Evolutionary conservation across 2,329 filamentous ascomycete species (phyloP).

Genomic region (Grosmannia penicillata): DNA sequence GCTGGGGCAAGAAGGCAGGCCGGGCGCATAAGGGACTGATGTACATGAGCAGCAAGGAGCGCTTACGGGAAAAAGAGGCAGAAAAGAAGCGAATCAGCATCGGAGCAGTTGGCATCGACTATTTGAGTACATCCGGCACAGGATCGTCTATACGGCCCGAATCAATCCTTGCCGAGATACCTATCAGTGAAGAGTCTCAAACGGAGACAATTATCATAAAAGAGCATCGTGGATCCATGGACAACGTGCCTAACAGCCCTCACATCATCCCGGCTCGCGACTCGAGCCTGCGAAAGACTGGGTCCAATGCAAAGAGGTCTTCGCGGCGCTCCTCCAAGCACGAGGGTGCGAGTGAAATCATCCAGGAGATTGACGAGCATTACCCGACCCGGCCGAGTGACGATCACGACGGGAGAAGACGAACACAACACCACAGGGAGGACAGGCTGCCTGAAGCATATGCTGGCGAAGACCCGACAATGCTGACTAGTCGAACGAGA

Average conservation of each 20-base stretch:
- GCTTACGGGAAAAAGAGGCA: slow-evolving; percentile 44
- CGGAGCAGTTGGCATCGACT: slow-evolving; percentile 23
- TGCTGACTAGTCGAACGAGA: slow-evolving; percentile 1
- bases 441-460: neutral
- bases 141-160: slow-evolving; percentile 25
- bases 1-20: slow-evolving; percentile 43
- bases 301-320: slow-evolving; percentile 35
- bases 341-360: slow-evolving; percentile 27
- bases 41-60: slow-evolving; percentile 62
- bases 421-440: neutral
- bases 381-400: neutral
- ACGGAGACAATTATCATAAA: slow-evolving; percentile 13
- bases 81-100: slow-evolving; percentile 42
- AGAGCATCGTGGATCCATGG: slow-evolving; percentile 16
- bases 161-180: slow-evolving; percentile 34
- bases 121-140: slow-evolving; percentile 15
- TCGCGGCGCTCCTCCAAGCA: slow-evolving; percentile 33
- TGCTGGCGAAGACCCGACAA: neutral
- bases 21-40: slow-evolving; percentile 44
- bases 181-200: slow-evolving; percentile 40
- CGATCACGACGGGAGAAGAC: neutral
- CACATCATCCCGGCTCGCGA: slow-evolving; percentile 50
- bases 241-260: slow-evolving; percentile 20
- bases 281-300: slow-evolving; percentile 49
- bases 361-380: slow-evolving; percentile 14